Evolutionary conservation across 2,329 filamentous ascomycete species (phyloP), one percentile per base, ranked within the genome.

Genomic region (Ceratocystis papillata): DNA sequence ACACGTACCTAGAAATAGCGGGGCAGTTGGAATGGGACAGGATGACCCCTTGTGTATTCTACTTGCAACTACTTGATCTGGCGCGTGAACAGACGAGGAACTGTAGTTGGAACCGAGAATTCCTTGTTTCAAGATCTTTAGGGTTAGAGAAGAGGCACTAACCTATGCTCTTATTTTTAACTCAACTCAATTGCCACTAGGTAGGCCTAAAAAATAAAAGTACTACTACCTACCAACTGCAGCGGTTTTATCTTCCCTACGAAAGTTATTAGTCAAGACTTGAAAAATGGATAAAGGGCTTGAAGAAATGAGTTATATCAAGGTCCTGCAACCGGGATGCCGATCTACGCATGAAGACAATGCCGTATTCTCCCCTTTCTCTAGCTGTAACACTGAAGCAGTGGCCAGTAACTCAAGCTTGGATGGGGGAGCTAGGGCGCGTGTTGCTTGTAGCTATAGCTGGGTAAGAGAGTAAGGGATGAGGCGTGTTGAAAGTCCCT

Each of bases 291-390:
- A 33, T 28, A 8, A 17, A 33, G 53, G 7, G n/a, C 7, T 1
- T 5, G 15, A 20, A 17, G 12, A 59, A 30, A 17, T 37, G 55
- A 30, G 28, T 30, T 37, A 59, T 37, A 37, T 37, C 28, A 15
- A 41, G 55, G 55, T 30, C 53, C 28, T 37, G 5, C 30, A 59
- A 37, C 55, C 55, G 17, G 33, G 55, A 37, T 59, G 55, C 33
- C 17, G 55, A 59, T 37, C 55, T 59, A 59, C 33, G 55, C 55
- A 59, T 59, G 37, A 59, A 37, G 17, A 53, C 48, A 53, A 53
- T 10, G 48, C 22, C 22, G 15, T 25, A 8, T 41, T 17, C 28
- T 25, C 48, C 20, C 25, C 48, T 28, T 15, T 6, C 8, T 25
- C 12, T 53, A 25, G 8, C n/a, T 50, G 8, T 20, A 20, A 4